phyloP scores from a whole-genome alignment of 1,284 basidiomycete genomes.

The Moniliophthora roreri region DNA sequence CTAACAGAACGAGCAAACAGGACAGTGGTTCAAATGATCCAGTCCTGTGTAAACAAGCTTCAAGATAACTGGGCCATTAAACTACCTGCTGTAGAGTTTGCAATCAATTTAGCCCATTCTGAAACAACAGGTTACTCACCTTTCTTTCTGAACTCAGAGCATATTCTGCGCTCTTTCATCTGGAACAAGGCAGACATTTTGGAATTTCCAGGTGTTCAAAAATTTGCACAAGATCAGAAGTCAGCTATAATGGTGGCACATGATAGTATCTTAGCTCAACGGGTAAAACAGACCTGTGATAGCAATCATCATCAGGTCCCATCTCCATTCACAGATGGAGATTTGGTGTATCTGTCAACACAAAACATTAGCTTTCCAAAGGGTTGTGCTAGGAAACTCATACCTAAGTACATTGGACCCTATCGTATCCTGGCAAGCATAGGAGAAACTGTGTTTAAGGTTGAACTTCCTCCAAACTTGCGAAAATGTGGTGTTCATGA shows the following conservation, averaged over 20 bases:
- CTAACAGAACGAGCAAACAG: slow-evolving; percentile 1
- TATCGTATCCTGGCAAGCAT: slow-evolving; percentile 25
- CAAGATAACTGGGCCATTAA: slow-evolving; percentile 19
- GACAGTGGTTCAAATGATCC: slow-evolving; percentile 7
- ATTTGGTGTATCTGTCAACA: slow-evolving; percentile 29
- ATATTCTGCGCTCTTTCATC: slow-evolving; percentile 16
- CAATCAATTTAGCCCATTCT: slow-evolving; percentile 19
- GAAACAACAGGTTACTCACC: slow-evolving; percentile 28
- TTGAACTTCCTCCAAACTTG: slow-evolving; percentile 26
- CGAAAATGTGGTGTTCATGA: slow-evolving; percentile 27
- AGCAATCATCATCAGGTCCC: slow-evolving; percentile 20
- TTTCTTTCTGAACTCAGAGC: slow-evolving; percentile 30
- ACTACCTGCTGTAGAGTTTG: slow-evolving; percentile 23
- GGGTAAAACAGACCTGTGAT: slow-evolving; percentile 24
- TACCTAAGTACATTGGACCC: slow-evolving; percentile 30
- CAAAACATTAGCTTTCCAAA: slow-evolving; percentile 27
- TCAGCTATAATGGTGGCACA: slow-evolving; percentile 16
- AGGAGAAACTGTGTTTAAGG: slow-evolving; percentile 24
- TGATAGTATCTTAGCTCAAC: slow-evolving; percentile 23
- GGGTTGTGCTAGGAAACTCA: slow-evolving; percentile 22
- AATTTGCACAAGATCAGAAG: slow-evolving; percentile 21
- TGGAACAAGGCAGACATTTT: slow-evolving; percentile 19
- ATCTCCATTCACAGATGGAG: slow-evolving; percentile 18
- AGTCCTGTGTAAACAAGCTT: slow-evolving; percentile 3
- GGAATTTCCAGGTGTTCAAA: slow-evolving; percentile 22